Evolutionary conservation across 2,329 filamentous ascomycete species (phyloP), one percentile per base, ranked within the genome.

Genomic region (Trichoderma citrinoviride): DNA sequence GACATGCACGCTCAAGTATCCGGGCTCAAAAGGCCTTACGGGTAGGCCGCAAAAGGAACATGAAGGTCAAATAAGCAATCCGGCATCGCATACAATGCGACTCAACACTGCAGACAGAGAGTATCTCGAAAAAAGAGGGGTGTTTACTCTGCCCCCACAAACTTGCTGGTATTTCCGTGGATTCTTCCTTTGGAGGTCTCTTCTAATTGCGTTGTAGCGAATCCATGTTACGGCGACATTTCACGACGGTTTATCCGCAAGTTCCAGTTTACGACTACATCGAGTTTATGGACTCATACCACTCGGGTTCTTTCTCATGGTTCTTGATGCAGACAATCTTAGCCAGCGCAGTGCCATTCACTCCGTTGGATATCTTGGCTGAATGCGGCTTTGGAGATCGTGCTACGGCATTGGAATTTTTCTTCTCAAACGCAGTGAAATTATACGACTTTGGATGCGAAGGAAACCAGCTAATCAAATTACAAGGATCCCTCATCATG

Each of bases 251-350:
- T 44, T 56, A 56, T 27, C 53, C 40, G 7, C 21, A 29, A 3
- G 44, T 56, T 12, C 40, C 40, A 8, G 17, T 44, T 19, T 56
- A 44, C 5, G 23, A 55, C 44, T 56, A 44, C 23, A 25, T 44
- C 1, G 40, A 21, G 14, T 56, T 56, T 3, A 5, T 56, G 40
- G 40, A 44, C 8, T 44, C 37, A 25, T 55, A 55, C 37, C n/a
- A 25, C 4, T 25, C 53, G 3, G 53, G 53, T 8, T 25, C 33
- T n/a, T 55, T 27, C 7, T 55, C 53, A 2, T 55, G 53, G 53
- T 55, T 55, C 14, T n/a, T 55, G 53, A 55, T 55, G 37, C 53
- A 55, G 33, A 15, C 53, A 43, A 7, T 55, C 15, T n/a, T 55
- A 0, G 53, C 53, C 14, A 8, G 5, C 5, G 53, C 53, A 21